Percentiles rank a stretch among this genome's conserved stretches.
Evolutionary conservation across 768 basidiomycete species (phyloP).

Genomic region (Sporobolomyces pararoseus): DNA sequence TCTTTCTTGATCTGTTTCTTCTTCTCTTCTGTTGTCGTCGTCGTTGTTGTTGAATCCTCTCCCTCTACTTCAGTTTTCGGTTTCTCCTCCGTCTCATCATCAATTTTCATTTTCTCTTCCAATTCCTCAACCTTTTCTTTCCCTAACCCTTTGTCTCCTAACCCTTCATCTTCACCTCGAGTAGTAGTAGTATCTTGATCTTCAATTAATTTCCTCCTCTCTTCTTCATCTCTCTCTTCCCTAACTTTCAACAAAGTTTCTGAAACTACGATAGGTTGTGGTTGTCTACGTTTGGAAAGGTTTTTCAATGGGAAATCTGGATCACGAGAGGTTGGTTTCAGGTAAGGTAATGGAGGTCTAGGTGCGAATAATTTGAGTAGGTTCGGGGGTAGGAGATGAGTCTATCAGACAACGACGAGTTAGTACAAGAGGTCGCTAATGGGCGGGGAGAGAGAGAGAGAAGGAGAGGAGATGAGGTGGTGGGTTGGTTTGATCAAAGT

Average conservation of each 20-base stretch:
- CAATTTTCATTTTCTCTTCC: not conserved
- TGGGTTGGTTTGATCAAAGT: no score
- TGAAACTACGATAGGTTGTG: conserved; percentile 70
- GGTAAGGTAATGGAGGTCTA: conserved; percentile 79
- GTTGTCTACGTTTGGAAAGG: conserved; percentile 15
- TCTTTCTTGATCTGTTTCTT: conserved; percentile 50
- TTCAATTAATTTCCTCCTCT: conserved; percentile 45
- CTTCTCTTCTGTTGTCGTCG: conserved; percentile 58
- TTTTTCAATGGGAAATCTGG: conserved; percentile 54
- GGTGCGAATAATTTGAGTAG: conserved; percentile 95
- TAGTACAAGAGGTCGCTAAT: not conserved
- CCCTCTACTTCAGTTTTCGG: conserved; percentile 32
- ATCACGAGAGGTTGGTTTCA: conserved; percentile 78
- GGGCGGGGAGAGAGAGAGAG: no score
- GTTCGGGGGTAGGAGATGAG: conserved; percentile 88
- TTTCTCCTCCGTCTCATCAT: not conserved
- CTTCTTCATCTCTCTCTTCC: conserved; percentile 67
- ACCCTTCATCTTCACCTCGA: not conserved
- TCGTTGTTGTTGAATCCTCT: not conserved
- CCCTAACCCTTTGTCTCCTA: not conserved
- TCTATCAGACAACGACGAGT: conserved; percentile 3
- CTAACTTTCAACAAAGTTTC: conserved; percentile 66
- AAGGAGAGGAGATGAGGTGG: no score
- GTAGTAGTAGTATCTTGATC: conserved; percentile 25
- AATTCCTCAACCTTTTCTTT: not conserved